These are phyloP conservation scores for Avicennia marina DNA, from an alignment of 257 asterid genomes.

Conservation along the genomic window DNA sequence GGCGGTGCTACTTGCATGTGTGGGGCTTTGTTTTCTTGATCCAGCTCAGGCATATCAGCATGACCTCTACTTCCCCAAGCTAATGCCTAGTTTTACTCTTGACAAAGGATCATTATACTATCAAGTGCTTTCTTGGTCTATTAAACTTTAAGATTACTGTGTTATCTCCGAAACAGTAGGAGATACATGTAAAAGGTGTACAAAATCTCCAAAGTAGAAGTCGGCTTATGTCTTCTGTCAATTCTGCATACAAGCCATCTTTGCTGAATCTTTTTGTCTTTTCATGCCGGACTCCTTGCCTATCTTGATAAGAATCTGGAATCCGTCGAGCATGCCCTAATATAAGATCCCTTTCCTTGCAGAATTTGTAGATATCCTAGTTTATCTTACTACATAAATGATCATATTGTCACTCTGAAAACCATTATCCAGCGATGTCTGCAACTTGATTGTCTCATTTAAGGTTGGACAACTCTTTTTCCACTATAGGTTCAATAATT, in stretches of 20 bases:
- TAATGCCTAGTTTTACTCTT: background rate
- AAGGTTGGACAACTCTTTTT: background rate
- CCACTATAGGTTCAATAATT: background rate
- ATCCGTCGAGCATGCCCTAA: background rate
- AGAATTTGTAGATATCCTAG: background rate
- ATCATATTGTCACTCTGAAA: constrained; percentile 6
- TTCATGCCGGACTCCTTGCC: constrained; percentile 1
- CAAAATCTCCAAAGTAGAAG: too few species aligned
- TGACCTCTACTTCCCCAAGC: background rate
- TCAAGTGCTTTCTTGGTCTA: background rate
- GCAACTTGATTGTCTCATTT: constrained; percentile 3
- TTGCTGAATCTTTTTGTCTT: background rate
- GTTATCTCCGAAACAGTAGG: background rate
- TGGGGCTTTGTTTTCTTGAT: background rate
- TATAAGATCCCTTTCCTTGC: background rate
- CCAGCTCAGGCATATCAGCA: background rate
- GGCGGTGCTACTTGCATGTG: background rate
- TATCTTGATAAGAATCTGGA: background rate
- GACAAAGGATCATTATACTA: background rate
- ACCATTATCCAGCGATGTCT: background rate
- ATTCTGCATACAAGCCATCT: too few species aligned
- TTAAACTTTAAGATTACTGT: background rate
- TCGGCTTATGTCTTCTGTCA: too few species aligned
- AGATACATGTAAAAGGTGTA: background rate
- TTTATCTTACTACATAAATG: background rate